Evolutionary conservation across 2,329 filamentous ascomycete genomes (phyloP).

Genomic region (Beauveria medogensis): DNA sequence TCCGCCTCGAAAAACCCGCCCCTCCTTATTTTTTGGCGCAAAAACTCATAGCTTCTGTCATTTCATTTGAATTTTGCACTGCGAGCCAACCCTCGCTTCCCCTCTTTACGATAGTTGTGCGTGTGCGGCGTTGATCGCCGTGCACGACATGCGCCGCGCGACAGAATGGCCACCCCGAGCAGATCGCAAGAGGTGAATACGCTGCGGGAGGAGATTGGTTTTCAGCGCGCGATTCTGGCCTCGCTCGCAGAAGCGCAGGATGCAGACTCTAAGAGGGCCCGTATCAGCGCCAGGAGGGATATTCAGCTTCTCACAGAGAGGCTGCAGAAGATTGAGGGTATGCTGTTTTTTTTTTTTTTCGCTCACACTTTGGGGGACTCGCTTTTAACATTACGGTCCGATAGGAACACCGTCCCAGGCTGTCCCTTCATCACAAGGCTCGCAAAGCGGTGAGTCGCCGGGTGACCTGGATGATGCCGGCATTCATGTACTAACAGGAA

Average conservation of each 20-base stretch:
- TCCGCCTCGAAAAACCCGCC: too few relatives aligned
- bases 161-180: conserved; percentile 12
- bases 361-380: not conserved
- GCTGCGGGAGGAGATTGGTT: conserved; percentile 32
- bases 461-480: not conserved
- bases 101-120: not conserved
- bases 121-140: not conserved
- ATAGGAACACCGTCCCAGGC: not conserved
- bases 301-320: not conserved
- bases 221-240: conserved; percentile 34
- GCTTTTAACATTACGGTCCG: not conserved
- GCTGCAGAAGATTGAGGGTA: not conserved
- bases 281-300: not conserved
- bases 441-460: not conserved
- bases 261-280: not conserved
- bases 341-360: not conserved
- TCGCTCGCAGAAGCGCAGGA: conserved; percentile 26
- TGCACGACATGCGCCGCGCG: conserved; percentile 10
- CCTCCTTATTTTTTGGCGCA: too few relatives aligned
- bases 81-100: too few relatives aligned
- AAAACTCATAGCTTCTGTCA: too few relatives aligned
- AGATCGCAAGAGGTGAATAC: conserved; percentile 15
- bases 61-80: too few relatives aligned
- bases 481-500: not conserved
- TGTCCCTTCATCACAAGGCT: not conserved